These are phyloP conservation scores for Cladorrhinum sp. DNA, from an alignment of 2,329 filamentous ascomycete species.

Conservation along the genomic window DNA sequence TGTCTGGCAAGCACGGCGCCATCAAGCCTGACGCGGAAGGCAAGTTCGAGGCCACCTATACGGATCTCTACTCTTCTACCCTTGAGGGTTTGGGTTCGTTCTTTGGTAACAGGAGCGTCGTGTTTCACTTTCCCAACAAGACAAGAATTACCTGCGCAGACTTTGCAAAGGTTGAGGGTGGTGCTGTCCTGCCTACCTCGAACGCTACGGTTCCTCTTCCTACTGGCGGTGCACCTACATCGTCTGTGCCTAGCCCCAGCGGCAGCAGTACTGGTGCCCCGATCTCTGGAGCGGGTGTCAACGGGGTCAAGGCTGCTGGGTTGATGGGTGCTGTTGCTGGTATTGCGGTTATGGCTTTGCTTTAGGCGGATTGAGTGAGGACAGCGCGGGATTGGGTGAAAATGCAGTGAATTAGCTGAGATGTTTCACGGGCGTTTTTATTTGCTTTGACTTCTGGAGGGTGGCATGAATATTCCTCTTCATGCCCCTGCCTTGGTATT, in stretches of 20 bases:
- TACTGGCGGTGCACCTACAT: background rate
- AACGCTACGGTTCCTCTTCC: background rate
- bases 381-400: no score
- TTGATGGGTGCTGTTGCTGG: background rate
- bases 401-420: no score
- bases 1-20: slow-evolving; percentile 70
- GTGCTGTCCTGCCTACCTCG: slow-evolving; percentile 7
- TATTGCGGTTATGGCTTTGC: background rate
- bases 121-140: slow-evolving; percentile 62
- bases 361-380: background rate
- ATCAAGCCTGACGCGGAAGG: slow-evolving; percentile 42
- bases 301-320: background rate
- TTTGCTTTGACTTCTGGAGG: no score
- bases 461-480: no score
- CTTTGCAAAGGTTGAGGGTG: slow-evolving; percentile 42
- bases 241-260: background rate
- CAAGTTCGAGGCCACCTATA: slow-evolving; percentile 49
- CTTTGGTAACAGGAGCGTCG: slow-evolving; percentile 63
- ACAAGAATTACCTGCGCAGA: slow-evolving; percentile 65
- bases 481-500: no score
- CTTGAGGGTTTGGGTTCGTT: slow-evolving; percentile 50
- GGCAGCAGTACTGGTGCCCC: background rate
- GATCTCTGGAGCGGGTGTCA: background rate
- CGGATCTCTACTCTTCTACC: slow-evolving; percentile 58
- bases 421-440: no score